A percentile compares a stretch with the other conserved stretches of the same genome.
Conservation (phyloP, 2,329 filamentous ascomycete genomes). For the Diaporthe sp. region DNA sequence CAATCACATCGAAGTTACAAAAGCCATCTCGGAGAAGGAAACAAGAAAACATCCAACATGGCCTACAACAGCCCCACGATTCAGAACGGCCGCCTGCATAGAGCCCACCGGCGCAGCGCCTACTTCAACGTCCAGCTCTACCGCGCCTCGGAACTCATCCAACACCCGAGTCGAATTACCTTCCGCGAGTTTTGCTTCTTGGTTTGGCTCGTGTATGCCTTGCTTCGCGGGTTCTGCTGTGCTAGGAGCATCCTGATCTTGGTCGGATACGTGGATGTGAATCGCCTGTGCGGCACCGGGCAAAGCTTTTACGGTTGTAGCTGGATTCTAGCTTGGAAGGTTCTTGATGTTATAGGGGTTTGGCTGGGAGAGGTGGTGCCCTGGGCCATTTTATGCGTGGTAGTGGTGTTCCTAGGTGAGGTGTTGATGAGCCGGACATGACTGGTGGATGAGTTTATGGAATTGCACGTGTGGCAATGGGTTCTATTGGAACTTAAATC, state of each 20-base stretch:
- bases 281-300: constrained; percentile 31
- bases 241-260: background rate
- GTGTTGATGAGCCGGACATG: constrained; percentile 14
- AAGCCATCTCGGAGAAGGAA: background rate
- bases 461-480: background rate
- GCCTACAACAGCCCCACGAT: background rate
- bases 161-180: constrained; percentile 39
- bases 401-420: constrained; percentile 42
- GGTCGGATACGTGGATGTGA: constrained; percentile 27
- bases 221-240: constrained; percentile 33
- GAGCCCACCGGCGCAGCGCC: constrained; percentile 33
- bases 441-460: background rate
- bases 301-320: constrained; percentile 17
- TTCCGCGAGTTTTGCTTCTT: constrained; percentile 42
- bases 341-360: background rate
- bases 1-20: background rate
- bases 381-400: constrained; percentile 40
- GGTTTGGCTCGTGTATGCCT: constrained; percentile 35
- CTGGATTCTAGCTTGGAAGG: constrained; percentile 3
- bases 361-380: constrained; percentile 40
- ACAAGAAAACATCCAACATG: background rate
- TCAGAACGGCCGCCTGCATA: background rate
- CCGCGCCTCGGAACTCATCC: constrained; percentile 42
- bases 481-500: background rate
- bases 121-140: constrained; percentile 41